Percentiles rank a stretch among this genome's conserved stretches.
These are phyloP conservation scores for Phytophthora litchii DNA, from an alignment of 352 stramenopile genomes.

Conservation along the genomic window DNA sequence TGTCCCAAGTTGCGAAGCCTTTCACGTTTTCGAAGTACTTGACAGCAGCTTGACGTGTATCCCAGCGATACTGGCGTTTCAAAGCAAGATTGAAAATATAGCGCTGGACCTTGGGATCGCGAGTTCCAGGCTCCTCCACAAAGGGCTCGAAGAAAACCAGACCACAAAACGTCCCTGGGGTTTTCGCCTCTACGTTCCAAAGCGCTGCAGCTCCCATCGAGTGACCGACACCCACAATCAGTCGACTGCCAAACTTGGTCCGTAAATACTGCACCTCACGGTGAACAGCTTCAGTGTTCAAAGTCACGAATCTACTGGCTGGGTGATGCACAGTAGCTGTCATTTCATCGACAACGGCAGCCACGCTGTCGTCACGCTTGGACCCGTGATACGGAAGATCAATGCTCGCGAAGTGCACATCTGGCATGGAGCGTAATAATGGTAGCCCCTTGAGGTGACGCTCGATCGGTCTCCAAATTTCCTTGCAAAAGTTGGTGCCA, in stretches of 20 bases:
- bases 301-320: conserved; percentile 26
- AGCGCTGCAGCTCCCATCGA: conserved; percentile 37
- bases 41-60: conserved; percentile 4
- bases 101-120: conserved; percentile 4
- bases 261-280: conserved; percentile 12
- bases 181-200: conserved; percentile 29
- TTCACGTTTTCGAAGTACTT: conserved; percentile 21
- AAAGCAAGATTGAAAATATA: conserved; percentile 15
- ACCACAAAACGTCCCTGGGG: conserved; percentile 39
- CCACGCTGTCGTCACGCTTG: conserved; percentile 41
- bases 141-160: conserved; percentile 42
- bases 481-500: conserved; percentile 48
- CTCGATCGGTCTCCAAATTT: conserved; percentile 45
- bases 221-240: conserved; percentile 51
- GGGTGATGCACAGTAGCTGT: conserved; percentile 31
- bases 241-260: not conserved
- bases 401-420: conserved; percentile 23
- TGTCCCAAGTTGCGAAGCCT: conserved; percentile 34
- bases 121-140: conserved; percentile 2
- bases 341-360: conserved; percentile 19
- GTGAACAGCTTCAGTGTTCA: conserved; percentile 17
- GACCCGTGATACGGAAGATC: conserved; percentile 46
- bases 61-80: conserved; percentile 4
- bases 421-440: conserved; percentile 18
- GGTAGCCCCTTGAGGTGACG: conserved; percentile 27